Base-by-base conservation (phyloP, 2,329 filamentous ascomycete genomes). In the Penicillium sp. region DNA sequence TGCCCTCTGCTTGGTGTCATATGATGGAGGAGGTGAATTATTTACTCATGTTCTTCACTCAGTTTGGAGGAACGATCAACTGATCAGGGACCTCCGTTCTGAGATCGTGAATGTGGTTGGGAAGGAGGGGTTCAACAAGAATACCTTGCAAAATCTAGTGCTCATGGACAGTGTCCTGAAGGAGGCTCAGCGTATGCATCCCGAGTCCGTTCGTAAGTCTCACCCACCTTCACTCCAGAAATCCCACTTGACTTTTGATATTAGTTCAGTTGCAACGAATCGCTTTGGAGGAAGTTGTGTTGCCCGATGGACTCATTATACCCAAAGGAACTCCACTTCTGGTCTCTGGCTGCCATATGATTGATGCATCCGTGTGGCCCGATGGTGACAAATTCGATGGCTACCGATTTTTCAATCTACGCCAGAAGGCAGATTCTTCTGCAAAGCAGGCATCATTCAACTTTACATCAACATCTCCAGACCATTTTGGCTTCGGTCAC, bases 351-450 rank as follows among this genome's bases (percentile, higher is more conserved):
- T 12, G 9, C 15, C 51, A 51, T 6, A 54, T 54, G 23, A 20
- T 41, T 2, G 42, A 51, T 23, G 25, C 6, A 2, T 48, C 51
- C 7, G 54, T 80, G 8, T 82, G 79, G 57, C 45, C 71, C 4
- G 62, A 78, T 12, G 72, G 81, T 0, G 58, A 73, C 12, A 58
- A 53, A 1, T 85, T 81, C 55, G 76, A 83, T 50, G 75, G 81
- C 0, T 79, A 81, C 61, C 73, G 82, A 3, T 84, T 79, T 45
- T 78, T 77, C 3, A 68, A 73, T 1, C 60, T 71, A 14, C 69
- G 78, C 15, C 76, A 82, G 56, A 49, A 43, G 4, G n/a, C 33
- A 2, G 35, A 42, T 6, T 26, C 26, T 5, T n/a, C 20, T 6
- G 25, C 8, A 33, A 37, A n/a, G 6, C 26, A 44, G 22, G 40